phyloP scores from a whole-genome alignment of 371 early-diverging fungal genomes.

The Haplosporangium sp. region DNA sequence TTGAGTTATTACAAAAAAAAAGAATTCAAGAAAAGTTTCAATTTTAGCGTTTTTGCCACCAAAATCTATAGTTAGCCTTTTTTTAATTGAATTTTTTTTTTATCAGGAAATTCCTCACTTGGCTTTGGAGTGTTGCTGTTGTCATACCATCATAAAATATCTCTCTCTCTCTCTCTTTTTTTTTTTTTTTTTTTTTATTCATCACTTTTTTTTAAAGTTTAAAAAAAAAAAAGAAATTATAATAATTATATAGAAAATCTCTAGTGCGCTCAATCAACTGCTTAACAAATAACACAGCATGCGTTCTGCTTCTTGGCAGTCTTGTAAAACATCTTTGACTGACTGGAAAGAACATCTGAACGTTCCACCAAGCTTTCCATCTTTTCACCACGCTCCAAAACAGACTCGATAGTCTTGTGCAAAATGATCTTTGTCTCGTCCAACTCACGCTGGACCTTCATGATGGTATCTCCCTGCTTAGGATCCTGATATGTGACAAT shows the following conservation, averaged over 20 bases:
- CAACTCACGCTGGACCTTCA: slow-evolving; percentile 97
- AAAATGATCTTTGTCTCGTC: slow-evolving; percentile 98
- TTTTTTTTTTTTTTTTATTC: not conserved
- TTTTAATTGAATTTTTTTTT: no score
- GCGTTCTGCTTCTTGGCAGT: slow-evolving; percentile 97
- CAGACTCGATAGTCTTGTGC: slow-evolving; percentile 97
- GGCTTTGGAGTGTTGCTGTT: no score
- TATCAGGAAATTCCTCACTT: no score
- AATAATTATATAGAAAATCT: not conserved
- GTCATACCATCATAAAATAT: no score
- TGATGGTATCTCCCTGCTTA: slow-evolving; percentile 92
- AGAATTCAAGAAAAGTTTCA: not conserved
- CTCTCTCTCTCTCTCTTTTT: no score
- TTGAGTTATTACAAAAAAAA: not conserved
- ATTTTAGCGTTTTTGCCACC: slow-evolving; percentile 15
- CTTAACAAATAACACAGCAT: slow-evolving; percentile 74
- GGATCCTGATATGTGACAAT: slow-evolving; percentile 93
- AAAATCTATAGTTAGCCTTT: not conserved
- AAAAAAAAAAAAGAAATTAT: not conserved
- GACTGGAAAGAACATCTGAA: slow-evolving; percentile 89
- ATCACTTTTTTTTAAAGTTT: no score
- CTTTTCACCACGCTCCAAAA: slow-evolving; percentile 97
- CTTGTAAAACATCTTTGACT: slow-evolving; percentile 98
- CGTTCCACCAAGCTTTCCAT: slow-evolving; percentile 95
- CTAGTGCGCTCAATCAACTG: not conserved